A percentile compares a stretch with the other conserved stretches of the same genome.
phyloP scores from a whole-genome alignment of 257 asterid species.

The Euphrasia confusa region DNA sequence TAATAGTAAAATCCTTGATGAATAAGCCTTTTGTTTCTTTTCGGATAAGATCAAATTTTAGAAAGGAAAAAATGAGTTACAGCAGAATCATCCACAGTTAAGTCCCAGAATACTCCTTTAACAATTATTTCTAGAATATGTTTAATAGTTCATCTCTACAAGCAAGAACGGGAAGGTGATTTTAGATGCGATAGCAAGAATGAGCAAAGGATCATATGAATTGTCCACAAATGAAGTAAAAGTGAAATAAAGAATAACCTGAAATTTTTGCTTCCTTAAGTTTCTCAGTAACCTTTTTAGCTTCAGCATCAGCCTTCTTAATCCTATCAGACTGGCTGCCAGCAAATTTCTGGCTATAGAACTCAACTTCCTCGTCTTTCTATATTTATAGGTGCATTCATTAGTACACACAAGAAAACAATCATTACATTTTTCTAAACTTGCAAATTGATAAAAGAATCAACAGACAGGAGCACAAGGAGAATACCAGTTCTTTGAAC shows the following conservation, averaged over 20 bases:
- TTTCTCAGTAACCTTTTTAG: conserved; percentile 54
- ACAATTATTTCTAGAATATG: too few species aligned
- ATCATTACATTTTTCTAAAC: conserved; percentile 1
- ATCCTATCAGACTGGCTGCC: conserved; percentile 96
- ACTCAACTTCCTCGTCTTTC: conserved; percentile 73
- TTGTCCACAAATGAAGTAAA: not conserved
- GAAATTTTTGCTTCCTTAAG: conserved; percentile 61
- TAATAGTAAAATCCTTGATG: too few species aligned
- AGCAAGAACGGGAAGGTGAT: too few species aligned
- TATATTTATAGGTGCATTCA: conserved; percentile 32
- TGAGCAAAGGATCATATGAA: not conserved
- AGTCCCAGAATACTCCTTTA: too few species aligned
- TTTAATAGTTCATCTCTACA: too few species aligned
- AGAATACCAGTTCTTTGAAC: conserved; percentile 76
- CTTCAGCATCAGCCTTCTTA: conserved; percentile 68
- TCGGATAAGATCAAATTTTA: too few species aligned
- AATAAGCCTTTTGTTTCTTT: too few species aligned
- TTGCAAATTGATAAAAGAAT: conserved; percentile 14
- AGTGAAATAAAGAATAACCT: conserved; percentile 36
- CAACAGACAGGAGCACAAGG: conserved; percentile 9
- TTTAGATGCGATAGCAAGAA: not conserved
- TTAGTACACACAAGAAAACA: conserved; percentile 19
- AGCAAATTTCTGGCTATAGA: conserved; percentile 59
- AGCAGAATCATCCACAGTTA: too few species aligned
- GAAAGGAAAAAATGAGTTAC: too few species aligned